These are phyloP conservation scores for Calocybe gambosa DNA, from an alignment of 1,284 basidiomycete genomes.

Conservation along the genomic window DNA sequence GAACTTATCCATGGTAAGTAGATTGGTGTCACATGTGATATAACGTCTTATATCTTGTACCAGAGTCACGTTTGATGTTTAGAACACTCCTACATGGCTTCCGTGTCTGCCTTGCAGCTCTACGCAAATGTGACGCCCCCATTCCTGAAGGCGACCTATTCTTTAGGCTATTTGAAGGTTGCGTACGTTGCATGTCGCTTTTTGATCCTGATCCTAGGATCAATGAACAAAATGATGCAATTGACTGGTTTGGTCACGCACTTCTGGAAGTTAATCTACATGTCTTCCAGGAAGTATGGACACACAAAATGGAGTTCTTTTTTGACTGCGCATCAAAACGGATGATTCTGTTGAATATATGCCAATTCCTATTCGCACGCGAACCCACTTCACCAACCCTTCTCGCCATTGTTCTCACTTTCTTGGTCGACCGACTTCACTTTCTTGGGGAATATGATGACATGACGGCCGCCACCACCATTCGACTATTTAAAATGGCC, in stretches of 20 bases:
- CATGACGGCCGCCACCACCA: constrained; percentile 72
- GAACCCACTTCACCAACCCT: constrained; percentile 85
- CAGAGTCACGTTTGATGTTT: constrained; percentile 84
- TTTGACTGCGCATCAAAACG: constrained; percentile 76
- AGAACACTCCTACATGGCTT: constrained; percentile 90
- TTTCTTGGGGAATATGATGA: constrained; percentile 86
- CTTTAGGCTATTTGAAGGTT: constrained; percentile 82
- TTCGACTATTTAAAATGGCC: constrained; percentile 95
- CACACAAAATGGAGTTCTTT: constrained; percentile 84
- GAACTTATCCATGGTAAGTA: constrained; percentile 62
- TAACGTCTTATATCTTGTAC: constrained; percentile 2
- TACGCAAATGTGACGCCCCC: constrained; percentile 78
- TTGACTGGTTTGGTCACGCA: constrained; percentile 81
- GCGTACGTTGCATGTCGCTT: constrained; percentile 80
- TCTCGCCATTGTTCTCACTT: constrained; percentile 88
- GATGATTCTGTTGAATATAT: constrained; percentile 78
- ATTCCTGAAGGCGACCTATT: constrained; percentile 85
- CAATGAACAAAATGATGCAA: constrained; percentile 76
- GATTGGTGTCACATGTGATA: background rate
- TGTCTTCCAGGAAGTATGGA: constrained; percentile 94
- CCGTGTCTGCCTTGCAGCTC: constrained; percentile 73
- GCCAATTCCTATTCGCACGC: constrained; percentile 82
- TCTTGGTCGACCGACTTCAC: constrained; percentile 80
- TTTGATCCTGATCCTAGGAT: constrained; percentile 75
- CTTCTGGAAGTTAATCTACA: constrained; percentile 83